Percentiles rank a stretch among this genome's conserved stretches.
Conservation (phyloP, 164 flowering plant genomes). For the Platanus orientalis region DNA sequence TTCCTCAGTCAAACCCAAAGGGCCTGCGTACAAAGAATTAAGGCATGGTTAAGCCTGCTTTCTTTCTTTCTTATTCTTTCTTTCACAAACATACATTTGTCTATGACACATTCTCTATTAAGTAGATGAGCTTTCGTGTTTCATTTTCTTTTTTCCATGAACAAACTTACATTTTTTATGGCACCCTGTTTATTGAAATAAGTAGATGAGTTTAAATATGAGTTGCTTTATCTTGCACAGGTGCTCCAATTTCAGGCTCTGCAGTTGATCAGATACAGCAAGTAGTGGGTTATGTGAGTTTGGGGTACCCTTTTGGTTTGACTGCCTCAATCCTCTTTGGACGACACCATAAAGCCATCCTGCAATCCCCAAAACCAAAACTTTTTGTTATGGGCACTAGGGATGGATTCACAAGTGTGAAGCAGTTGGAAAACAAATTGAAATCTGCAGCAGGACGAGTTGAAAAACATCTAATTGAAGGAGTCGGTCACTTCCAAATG, state of each 20-base stretch:
- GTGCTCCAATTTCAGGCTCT: conserved; percentile 95
- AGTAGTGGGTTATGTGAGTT: conserved; percentile 79
- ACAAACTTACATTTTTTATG: too few species aligned
- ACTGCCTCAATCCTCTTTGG: conserved; percentile 88
- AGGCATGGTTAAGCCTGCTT: too few species aligned
- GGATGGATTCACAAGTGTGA: conserved; percentile 90
- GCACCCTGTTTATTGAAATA: too few species aligned
- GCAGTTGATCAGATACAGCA: conserved; percentile 74
- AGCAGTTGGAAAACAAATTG: conserved; percentile 75
- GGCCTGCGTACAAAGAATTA: too few species aligned
- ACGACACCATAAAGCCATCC: conserved; percentile 74
- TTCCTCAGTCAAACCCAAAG: too few species aligned
- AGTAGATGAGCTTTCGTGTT: too few species aligned
- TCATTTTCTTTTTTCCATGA: too few species aligned
- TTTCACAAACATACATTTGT: too few species aligned
- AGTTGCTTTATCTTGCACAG: conserved; percentile 42
- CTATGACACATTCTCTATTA: too few species aligned
- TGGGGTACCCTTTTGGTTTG: conserved; percentile 90
- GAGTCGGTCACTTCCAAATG: conserved; percentile 88
- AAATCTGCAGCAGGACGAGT: conserved; percentile 66
- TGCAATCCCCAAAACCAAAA: conserved; percentile 75
- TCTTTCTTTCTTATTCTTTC: too few species aligned
- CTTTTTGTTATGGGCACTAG: conserved; percentile 89
- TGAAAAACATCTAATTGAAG: conserved; percentile 78
- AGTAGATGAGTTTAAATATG: too few species aligned